A percentile compares a stretch with the other conserved stretches of the same genome.
Evolutionary conservation across 164 flowering plant species (phyloP).

Genomic region (Liquidambar formosana): DNA sequence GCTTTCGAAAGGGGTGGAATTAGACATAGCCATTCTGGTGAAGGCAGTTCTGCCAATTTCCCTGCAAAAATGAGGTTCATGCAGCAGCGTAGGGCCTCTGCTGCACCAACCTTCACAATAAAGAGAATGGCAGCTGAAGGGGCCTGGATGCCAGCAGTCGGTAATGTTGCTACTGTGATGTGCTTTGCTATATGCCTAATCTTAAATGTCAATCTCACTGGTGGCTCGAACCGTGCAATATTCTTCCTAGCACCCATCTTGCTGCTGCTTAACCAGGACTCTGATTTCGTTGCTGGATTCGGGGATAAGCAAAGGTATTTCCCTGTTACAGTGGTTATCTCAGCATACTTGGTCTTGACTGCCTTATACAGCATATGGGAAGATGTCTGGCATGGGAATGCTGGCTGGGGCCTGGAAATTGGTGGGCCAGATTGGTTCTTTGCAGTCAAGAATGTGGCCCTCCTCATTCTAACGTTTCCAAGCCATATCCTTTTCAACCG

Average conservation of each 20-base stretch:
- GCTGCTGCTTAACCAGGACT: constrained; percentile 92
- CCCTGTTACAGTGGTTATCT: constrained; percentile 76
- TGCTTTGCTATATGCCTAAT: constrained; percentile 91
- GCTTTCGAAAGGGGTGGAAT: constrained; percentile 51
- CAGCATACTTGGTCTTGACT: constrained; percentile 69
- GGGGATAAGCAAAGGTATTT: constrained; percentile 95
- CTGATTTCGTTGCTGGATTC: constrained; percentile 90
- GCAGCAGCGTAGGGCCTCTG: constrained; percentile 78
- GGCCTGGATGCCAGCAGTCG: constrained; percentile 99
- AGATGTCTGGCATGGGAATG: constrained; percentile 86
- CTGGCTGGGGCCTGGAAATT: constrained; percentile 85
- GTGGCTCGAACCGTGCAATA: constrained; percentile 91
- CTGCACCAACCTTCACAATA: constrained; percentile 69
- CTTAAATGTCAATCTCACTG: constrained; percentile 76
- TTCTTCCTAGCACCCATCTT: constrained; percentile 91
- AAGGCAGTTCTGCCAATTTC: constrained; percentile 42
- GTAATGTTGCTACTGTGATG: constrained; percentile 90
- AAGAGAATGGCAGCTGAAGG: constrained; percentile 91
- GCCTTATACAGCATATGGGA: constrained; percentile 86
- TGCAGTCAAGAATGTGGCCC: constrained; percentile 86
- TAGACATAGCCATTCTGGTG: constrained; percentile 46
- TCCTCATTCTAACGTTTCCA: constrained; percentile 87
- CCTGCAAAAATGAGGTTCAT: constrained; percentile 74
- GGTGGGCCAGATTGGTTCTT: constrained; percentile 97
- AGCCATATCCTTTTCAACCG: constrained; percentile 92